Conservation (phyloP, 352 stramenopile species). For the Pythium periplocum region DNA sequence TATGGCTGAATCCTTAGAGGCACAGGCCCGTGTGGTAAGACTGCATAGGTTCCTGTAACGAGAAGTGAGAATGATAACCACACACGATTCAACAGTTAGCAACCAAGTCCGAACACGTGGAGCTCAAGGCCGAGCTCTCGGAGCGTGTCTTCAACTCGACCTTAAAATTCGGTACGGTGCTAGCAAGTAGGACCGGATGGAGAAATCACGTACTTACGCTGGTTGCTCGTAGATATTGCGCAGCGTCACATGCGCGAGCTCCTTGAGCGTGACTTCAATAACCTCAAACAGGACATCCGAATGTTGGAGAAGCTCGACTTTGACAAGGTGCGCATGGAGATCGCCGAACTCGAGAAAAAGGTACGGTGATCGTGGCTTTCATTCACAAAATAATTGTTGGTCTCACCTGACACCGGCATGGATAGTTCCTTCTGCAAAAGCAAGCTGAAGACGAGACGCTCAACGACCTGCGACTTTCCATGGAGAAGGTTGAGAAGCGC, state of each 20-base stretch:
- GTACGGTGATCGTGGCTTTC: constrained; percentile 1
- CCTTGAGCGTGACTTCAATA: constrained; percentile 86
- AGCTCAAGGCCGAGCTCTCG: constrained; percentile 81
- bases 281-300: constrained; percentile 86
- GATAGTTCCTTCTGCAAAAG: constrained; percentile 80
- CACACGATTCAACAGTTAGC: constrained; percentile 36
- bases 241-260: constrained; percentile 85
- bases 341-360: constrained; percentile 84
- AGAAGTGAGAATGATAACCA: too few species aligned
- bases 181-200: background rate
- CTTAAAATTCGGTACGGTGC: constrained; percentile 73
- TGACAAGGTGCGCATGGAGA: constrained; percentile 86
- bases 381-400: background rate
- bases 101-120: constrained; percentile 83
- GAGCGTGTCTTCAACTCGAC: constrained; percentile 88
- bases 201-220: background rate
- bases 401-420: too few species aligned
- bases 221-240: constrained; percentile 57
- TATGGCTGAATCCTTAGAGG: constrained; percentile 73
- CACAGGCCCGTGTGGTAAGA: constrained; percentile 63
- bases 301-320: constrained; percentile 90
- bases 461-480: constrained; percentile 81
- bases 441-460: constrained; percentile 84
- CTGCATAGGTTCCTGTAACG: background rate
- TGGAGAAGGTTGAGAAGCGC: constrained; percentile 87